Conservation (phyloP, 2,329 filamentous ascomycete genomes). For the Aspergillus quadricinctus region DNA sequence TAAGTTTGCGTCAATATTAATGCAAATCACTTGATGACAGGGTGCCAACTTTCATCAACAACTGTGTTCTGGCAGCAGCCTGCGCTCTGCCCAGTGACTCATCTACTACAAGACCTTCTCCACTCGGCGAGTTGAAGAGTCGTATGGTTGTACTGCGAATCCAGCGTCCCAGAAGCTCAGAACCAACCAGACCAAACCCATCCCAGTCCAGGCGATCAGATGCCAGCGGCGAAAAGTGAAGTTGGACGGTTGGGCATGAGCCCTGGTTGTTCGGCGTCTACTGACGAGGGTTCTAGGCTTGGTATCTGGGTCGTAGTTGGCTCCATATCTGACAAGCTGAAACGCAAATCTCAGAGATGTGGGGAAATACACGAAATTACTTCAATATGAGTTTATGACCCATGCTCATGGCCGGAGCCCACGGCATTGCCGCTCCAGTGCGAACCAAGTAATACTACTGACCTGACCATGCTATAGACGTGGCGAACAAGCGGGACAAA, state of each 20-base stretch:
- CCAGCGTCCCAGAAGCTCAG: neutral
- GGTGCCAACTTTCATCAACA: too few relatives aligned
- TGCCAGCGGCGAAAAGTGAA: neutral
- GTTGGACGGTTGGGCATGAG: neutral
- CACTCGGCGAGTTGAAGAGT: neutral
- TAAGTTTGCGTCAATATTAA: neutral
- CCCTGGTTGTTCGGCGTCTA: neutral
- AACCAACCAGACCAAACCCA: neutral
- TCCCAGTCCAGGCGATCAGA: neutral
- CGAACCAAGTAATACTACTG: neutral
- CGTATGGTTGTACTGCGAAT: neutral
- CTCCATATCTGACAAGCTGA: constrained; percentile 10
- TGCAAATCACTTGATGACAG: too few relatives aligned
- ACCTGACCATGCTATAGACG: neutral
- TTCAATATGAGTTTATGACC: neutral
- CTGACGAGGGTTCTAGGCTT: neutral
- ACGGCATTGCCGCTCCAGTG: neutral
- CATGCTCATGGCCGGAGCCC: neutral
- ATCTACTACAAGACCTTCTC: neutral
- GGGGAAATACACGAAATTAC: constrained; percentile 9
- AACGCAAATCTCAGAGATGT: constrained; percentile 11
- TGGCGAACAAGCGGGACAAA: neutral
- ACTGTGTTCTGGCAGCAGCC: neutral
- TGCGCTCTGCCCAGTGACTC: neutral
- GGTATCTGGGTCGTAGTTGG: neutral